Evolutionary conservation across 1,284 basidiomycete species (phyloP).

Genomic region (Cryptococcus sp.): DNA sequence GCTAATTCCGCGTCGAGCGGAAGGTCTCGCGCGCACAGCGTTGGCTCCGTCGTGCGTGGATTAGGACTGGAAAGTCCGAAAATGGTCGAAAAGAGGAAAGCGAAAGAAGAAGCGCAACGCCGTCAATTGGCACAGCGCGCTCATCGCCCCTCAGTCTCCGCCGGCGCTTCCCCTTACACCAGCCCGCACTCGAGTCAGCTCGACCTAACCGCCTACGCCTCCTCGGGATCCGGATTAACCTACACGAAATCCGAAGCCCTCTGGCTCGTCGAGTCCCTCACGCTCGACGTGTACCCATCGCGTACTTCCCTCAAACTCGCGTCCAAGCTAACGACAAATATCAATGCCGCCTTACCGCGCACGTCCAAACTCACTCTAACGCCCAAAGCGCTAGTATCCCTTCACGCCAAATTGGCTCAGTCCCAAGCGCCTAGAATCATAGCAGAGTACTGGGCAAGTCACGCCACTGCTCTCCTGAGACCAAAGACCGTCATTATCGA

Average conservation of each 20-base stretch:
- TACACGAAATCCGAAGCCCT: constrained; percentile 9
- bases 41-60: too few relatives aligned
- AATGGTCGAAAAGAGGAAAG: too few relatives aligned
- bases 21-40: too few relatives aligned
- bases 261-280: constrained; percentile 2
- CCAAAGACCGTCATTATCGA: constrained; percentile 14
- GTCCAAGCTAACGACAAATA: constrained; percentile 8
- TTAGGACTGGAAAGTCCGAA: too few relatives aligned
- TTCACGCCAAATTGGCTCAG: constrained; percentile 7
- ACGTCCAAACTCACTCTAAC: constrained; percentile 9
- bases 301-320: constrained; percentile 12
- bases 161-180: too few relatives aligned
- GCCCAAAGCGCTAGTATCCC: constrained; percentile 4
- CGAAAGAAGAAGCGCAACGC: too few relatives aligned
- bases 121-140: too few relatives aligned
- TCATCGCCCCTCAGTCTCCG: too few relatives aligned
- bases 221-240: neutral
- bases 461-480: constrained; percentile 10
- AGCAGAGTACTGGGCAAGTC: constrained; percentile 14
- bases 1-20: too few relatives aligned
- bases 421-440: constrained; percentile 19
- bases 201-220: too few relatives aligned
- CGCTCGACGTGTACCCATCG: constrained; percentile 18
- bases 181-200: too few relatives aligned
- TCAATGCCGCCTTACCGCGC: constrained; percentile 1